Percentiles rank a stretch among this genome's conserved stretches.
phyloP scores from a whole-genome alignment of 495 filamentous ascomycete genomes.

The Tuber brumale region DNA sequence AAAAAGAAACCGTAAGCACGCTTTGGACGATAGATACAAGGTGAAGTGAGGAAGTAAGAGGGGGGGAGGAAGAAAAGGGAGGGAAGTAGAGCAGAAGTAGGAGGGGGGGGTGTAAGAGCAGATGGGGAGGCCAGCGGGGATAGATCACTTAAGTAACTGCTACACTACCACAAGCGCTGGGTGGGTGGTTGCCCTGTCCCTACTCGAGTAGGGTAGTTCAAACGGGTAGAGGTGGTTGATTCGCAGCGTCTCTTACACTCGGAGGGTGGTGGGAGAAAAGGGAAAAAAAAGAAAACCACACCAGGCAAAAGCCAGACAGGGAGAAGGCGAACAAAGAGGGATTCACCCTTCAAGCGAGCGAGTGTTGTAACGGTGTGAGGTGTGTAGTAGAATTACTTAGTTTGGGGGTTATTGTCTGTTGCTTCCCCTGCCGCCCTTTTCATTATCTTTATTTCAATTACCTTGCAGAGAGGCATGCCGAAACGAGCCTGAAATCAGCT shows the following conservation, averaged over 20 bases:
- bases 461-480: constrained; percentile 2
- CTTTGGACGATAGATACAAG: constrained; percentile 24
- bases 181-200: constrained; percentile 17
- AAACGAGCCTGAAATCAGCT: constrained; percentile 2
- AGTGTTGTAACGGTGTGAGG: constrained; percentile 1
- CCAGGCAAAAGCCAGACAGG: background rate
- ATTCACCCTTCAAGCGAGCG: background rate
- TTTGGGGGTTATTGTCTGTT: background rate
- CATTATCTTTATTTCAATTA: background rate
- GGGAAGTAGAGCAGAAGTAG: constrained; percentile 26
- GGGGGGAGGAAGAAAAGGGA: constrained; percentile 23
- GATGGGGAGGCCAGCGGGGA: constrained; percentile 33
- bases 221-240: background rate
- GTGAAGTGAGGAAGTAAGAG: constrained; percentile 14
- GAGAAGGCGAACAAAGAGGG: background rate
- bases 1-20: constrained; percentile 34
- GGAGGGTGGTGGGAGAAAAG: background rate
- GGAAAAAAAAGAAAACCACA: background rate
- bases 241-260: background rate
- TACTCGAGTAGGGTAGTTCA: background rate
- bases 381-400: background rate
- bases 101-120: constrained; percentile 26
- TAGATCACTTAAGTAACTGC: constrained; percentile 35
- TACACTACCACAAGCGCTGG: constrained; percentile 34
- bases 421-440: background rate